These are phyloP conservation scores for Xerophyta viscosa DNA, from an alignment of 106 monocot genomes.

Conservation along the genomic window DNA sequence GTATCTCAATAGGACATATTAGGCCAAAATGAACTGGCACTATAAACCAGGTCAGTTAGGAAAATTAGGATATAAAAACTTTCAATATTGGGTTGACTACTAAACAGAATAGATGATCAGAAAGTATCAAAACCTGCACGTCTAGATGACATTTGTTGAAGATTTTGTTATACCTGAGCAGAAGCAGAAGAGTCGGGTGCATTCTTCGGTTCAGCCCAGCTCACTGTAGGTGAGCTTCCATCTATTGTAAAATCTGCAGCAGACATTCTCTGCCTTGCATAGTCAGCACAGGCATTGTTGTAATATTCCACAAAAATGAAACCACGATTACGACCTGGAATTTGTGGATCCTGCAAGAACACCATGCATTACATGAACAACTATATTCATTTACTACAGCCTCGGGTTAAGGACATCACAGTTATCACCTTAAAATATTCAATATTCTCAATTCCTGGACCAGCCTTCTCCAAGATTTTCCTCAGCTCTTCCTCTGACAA, in stretches of 20 bases:
- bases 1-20: no score
- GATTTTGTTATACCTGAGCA: slow-evolving; percentile 81
- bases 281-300: slow-evolving; percentile 97
- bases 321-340: slow-evolving; percentile 84
- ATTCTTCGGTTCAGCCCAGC: slow-evolving; percentile 95
- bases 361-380: no score
- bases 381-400: no score
- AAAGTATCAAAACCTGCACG: no score
- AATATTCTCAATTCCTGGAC: slow-evolving; percentile 90
- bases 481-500: slow-evolving; percentile 80
- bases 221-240: slow-evolving; percentile 76
- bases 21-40: no score
- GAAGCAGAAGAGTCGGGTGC: slow-evolving; percentile 75
- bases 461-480: slow-evolving; percentile 67
- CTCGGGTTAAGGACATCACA: background rate
- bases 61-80: no score
- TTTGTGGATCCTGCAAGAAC: slow-evolving; percentile 68
- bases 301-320: slow-evolving; percentile 96
- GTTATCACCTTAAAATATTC: slow-evolving; percentile 78
- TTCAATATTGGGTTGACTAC: no score
- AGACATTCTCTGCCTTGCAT: slow-evolving; percentile 80
- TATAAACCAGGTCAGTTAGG: no score
- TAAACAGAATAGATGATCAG: no score
- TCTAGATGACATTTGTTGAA: no score
- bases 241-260: slow-evolving; percentile 72